Conservation (phyloP, 495 filamentous ascomycete species). For the Amphirosellinia nigrospora region DNA sequence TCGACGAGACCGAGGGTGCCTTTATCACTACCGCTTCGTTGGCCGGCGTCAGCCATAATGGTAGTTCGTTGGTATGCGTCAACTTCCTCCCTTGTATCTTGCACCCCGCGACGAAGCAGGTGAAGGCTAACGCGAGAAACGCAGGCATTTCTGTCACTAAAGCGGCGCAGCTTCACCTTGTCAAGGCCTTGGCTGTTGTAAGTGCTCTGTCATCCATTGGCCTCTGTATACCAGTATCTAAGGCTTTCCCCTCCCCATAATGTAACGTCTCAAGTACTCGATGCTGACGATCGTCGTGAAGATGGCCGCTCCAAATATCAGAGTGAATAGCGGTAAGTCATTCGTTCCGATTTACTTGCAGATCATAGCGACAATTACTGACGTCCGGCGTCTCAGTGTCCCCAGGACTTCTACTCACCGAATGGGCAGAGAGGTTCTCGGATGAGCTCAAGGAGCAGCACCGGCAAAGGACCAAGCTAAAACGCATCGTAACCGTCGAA, state of each 20-base stretch:
- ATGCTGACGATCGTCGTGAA: neutral
- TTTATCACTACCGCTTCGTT: slow-evolving; percentile 61
- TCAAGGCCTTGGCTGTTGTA: slow-evolving; percentile 53
- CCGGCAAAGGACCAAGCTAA: slow-evolving; percentile 54
- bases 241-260: neutral
- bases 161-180: slow-evolving; percentile 62
- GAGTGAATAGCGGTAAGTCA: slow-evolving; percentile 51
- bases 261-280: neutral
- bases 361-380: neutral
- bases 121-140: slow-evolving; percentile 8
- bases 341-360: neutral
- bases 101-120: neutral
- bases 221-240: neutral
- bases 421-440: slow-evolving; percentile 60
- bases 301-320: slow-evolving; percentile 57
- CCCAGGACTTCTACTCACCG: slow-evolving; percentile 30
- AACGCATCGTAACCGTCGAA: slow-evolving; percentile 59
- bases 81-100: neutral
- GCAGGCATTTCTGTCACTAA: slow-evolving; percentile 58
- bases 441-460: slow-evolving; percentile 49
- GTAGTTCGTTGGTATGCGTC: slow-evolving; percentile 51
- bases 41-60: slow-evolving; percentile 59
- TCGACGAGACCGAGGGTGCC: slow-evolving; percentile 56
- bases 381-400: neutral
- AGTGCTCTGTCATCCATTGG: neutral